A percentile compares a stretch with the other conserved stretches of the same genome.
Conservation (phyloP, 2,329 filamentous ascomycete species). For the Tolypocladium album region DNA sequence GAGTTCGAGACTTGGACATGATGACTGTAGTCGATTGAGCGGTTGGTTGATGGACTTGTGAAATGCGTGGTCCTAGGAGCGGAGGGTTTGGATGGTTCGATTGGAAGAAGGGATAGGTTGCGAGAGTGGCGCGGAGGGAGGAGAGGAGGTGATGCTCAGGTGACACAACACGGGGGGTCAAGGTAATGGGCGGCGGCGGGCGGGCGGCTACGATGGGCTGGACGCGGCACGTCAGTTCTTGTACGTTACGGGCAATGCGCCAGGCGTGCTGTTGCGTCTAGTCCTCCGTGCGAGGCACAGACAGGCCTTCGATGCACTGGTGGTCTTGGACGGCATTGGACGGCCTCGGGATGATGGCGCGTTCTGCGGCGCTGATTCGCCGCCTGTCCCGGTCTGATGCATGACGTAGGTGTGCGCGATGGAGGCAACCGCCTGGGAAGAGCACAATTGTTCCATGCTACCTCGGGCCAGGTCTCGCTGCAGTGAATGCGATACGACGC, state of each 20-base stretch:
- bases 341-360: background rate
- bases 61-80: background rate
- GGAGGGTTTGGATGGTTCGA: background rate
- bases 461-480: background rate
- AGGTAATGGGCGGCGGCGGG: background rate
- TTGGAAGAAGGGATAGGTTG: background rate
- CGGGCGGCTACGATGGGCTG: background rate
- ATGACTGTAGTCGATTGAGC: constrained; percentile 6
- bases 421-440: background rate
- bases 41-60: background rate
- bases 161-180: background rate
- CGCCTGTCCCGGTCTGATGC: background rate
- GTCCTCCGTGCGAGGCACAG: background rate
- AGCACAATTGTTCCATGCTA: too few relatives aligned
- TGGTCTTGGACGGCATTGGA: too few relatives aligned
- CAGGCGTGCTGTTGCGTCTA: too few relatives aligned
- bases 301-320: background rate
- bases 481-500: background rate
- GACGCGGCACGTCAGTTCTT: background rate
- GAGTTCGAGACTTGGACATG: constrained; percentile 37
- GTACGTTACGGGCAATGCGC: background rate
- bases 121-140: background rate
- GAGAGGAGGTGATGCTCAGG: constrained; percentile 1
- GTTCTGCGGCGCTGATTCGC: constrained; percentile 1
- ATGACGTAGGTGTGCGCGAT: constrained; percentile 6